Percentiles rank a stretch among this genome's conserved stretches.
These are phyloP conservation scores for Bipolaris bicolor DNA, from an alignment of 2,329 filamentous ascomycete species.

Conservation along the genomic window DNA sequence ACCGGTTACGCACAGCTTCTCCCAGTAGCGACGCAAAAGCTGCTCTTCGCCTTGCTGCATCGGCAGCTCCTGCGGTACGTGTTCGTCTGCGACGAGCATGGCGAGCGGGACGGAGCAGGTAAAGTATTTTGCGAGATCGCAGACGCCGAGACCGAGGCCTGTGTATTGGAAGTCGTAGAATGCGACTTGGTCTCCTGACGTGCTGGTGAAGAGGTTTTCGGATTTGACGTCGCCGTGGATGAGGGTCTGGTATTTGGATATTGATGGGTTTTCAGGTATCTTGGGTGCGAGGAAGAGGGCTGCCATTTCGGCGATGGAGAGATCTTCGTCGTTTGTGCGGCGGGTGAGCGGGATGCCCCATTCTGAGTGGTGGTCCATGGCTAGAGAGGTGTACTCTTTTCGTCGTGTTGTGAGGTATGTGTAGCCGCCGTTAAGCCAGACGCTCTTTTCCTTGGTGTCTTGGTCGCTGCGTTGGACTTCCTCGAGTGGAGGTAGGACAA, in stretches of 20 bases:
- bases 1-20: conserved; percentile 42
- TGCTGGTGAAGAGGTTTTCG: conserved; percentile 68
- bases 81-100: conserved; percentile 53
- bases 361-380: conserved; percentile 56
- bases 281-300: conserved; percentile 59
- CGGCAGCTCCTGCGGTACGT: conserved; percentile 48
- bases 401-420: conserved; percentile 70
- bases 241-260: conserved; percentile 57
- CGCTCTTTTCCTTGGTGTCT: conserved; percentile 18
- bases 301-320: conserved; percentile 59
- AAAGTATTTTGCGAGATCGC: conserved; percentile 70
- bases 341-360: conserved; percentile 62
- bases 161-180: conserved; percentile 76
- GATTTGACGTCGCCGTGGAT: conserved; percentile 75
- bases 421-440: conserved; percentile 72
- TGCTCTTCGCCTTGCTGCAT: conserved; percentile 60
- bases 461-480: conserved; percentile 52
- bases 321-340: conserved; percentile 21
- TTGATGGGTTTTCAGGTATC: conserved; percentile 36
- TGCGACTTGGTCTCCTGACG: conserved; percentile 58
- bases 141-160: conserved; percentile 67
- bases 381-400: conserved; percentile 61
- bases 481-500: conserved; percentile 63
- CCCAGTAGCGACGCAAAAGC: conserved; percentile 60
- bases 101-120: conserved; percentile 67